Base-by-base conservation (phyloP, 345 rosid genomes). In the Brassica nigra region DNA sequence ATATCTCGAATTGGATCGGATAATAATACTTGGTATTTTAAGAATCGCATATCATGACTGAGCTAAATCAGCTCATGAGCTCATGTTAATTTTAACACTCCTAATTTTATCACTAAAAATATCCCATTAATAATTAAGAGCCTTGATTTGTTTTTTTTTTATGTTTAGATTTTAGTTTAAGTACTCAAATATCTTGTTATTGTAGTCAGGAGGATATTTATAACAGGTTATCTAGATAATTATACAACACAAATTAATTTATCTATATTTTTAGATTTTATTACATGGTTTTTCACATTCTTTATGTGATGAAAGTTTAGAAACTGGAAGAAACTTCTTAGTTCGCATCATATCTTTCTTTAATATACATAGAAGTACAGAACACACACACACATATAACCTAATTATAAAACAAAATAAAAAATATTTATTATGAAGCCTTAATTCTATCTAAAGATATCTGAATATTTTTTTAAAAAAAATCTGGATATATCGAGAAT, bases 21-120 rank as follows among this genome's bases (percentile, higher is more conserved):
- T 9, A 39, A 9, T 39, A 39, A 39, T 39, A 39, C 47, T 39
- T 39, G 47, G 47, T 3, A 2, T 39, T 39, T 78, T 54, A 20
- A 37, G 49, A 64, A 54, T 54, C 30, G 1, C 18, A 67, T 8
- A 65, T 37, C 39, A 65, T n/a, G 67, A 70, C 76, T 49, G 47
- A 39, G 12, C 47, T 39, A 4, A 39, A 39, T 9, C 11, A 39
- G 44, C 11, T 36, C 39, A 36, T 36, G 9, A 36, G 42, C 42
- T 39, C 47, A 39, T 10, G 11, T 39, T 39, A 2, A 39, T 10
- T 39, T 39, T 39, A 12, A 39, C 11, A 39, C 14, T 3, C 47
- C 12, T 39, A 0, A 10, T 39, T 39, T 39, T 39, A 18, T 18
- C 18, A 18, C 18, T 18, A 39, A 39, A 9, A 39, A 39, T 39